Evolutionary conservation across 106 monocot genomes (phyloP).

Genomic region (Alisma plantagoaquatica): DNA sequence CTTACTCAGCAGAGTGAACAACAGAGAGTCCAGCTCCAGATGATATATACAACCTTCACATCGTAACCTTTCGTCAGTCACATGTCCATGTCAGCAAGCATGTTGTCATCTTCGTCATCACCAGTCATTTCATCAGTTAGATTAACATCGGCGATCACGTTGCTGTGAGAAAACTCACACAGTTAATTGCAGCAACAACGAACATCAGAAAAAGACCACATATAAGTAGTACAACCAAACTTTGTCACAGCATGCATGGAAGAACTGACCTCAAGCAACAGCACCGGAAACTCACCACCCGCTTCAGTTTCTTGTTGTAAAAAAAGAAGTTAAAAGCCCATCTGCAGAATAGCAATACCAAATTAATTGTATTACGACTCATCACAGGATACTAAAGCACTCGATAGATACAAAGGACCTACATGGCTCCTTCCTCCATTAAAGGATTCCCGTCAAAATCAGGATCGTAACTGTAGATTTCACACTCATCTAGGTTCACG

Average conservation of each 20-base stretch:
- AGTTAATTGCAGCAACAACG: not conserved
- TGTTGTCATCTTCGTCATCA: conserved; percentile 54
- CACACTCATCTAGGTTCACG: conserved; percentile 68
- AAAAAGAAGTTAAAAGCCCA: conserved; percentile 97
- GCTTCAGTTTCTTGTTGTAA: conserved; percentile 89
- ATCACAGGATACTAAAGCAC: not conserved
- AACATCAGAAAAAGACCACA: too few species aligned
- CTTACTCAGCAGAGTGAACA: too few species aligned
- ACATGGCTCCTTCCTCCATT: conserved; percentile 81
- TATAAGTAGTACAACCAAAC: not conserved
- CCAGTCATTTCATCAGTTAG: conserved; percentile 11
- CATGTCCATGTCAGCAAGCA: conserved; percentile 24
- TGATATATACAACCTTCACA: not conserved
- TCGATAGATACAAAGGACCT: conserved; percentile 10
- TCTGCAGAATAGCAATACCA: conserved; percentile 29
- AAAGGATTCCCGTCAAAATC: conserved; percentile 79
- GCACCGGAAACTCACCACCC: conserved; percentile 80
- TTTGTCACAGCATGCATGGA: not conserved
- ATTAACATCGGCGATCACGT: conserved; percentile 39
- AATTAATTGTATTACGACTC: conserved; percentile 1
- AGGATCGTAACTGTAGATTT: conserved; percentile 94
- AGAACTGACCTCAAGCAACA: conserved; percentile 60
- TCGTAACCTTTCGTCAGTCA: conserved; percentile 10
- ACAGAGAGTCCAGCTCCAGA: too few species aligned
- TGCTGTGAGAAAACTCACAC: conserved; percentile 14